Base-by-base conservation (phyloP, 495 filamentous ascomycete genomes). In the Aspergillus affinis region DNA sequence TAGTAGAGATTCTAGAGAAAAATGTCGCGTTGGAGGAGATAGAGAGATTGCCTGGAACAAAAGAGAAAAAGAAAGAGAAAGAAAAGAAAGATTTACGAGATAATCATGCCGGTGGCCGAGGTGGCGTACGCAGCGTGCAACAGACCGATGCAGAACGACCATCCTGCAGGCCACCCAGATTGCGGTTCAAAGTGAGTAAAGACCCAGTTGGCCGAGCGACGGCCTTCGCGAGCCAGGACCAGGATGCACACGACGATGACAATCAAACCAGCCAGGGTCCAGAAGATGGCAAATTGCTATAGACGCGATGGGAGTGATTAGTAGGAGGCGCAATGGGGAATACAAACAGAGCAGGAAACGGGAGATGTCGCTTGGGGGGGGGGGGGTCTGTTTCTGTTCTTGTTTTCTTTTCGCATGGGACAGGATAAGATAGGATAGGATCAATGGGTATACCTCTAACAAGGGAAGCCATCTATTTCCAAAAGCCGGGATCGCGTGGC, bases 231-330 rank as follows among this genome's bases (percentile, higher is more conserved):
- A 4, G 79, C 82, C 72, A 84, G 84, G 17, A 74, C 72, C 12
- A 86, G 65, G 20, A 86, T 61, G 10, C 78, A 81, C 32, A 85
- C 65, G 29, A 84, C 58, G 48, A 85, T 84, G 55, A 81, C 81
- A 4, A 83, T 47, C 26, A 85, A 77, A 41, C 79, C 81, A 10
- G 68, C 74, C 0, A 71, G 69, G 20, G 84, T 86, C 84, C 83
- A 86, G 63, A 80, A 84, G 13, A 86, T 84, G 64, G 83, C 84
- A 53, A 84, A 68, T 60, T 82, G 84, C 71, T 86, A 83, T 61
- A 82, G 29, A 45, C 36, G 36, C 29, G 29, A 32, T 32, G 29
- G 23, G 46, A 15, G 18, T 19, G 47, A 49, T 49, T 49, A 49
- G 47, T 20, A 4, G 73, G 73, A 65, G 9, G 72, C 20, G 6